These are phyloP conservation scores for Saturnispora bothae DNA, from an alignment of 805 yeast species.

Conservation along the genomic window DNA sequence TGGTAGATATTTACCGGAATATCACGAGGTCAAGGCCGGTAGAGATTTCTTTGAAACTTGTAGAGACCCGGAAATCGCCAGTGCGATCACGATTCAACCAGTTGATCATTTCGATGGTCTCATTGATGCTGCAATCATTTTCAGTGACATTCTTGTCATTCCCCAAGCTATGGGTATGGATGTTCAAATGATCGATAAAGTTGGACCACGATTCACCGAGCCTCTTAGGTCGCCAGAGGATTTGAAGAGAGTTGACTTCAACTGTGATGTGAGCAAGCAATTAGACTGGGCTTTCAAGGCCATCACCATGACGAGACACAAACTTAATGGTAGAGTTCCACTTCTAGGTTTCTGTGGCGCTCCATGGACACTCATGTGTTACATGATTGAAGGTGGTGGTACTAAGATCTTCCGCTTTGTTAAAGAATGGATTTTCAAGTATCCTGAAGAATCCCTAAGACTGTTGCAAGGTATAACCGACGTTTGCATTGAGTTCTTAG, in stretches of 20 bases:
- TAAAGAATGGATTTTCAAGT: constrained; percentile 82
- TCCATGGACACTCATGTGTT: constrained; percentile 94
- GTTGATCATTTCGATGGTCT: constrained; percentile 80
- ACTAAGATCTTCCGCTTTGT: constrained; percentile 84
- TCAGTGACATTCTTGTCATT: constrained; percentile 87
- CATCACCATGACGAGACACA: constrained; percentile 81
- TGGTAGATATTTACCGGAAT: constrained; percentile 88
- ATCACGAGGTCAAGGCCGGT: constrained; percentile 76
- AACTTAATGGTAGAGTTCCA: constrained; percentile 85
- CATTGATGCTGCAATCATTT: constrained; percentile 93
- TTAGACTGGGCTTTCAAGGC: constrained; percentile 93
- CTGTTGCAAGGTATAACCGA: constrained; percentile 73
- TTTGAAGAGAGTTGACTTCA: constrained; percentile 41
- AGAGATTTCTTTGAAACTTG: constrained; percentile 94
- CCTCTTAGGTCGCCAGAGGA: constrained; percentile 75
- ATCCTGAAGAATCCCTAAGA: constrained; percentile 59
- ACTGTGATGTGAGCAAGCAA: constrained; percentile 62
- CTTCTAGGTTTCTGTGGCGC: constrained; percentile 94
- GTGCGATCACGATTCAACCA: constrained; percentile 93
- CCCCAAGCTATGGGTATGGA: constrained; percentile 98
- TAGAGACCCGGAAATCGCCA: constrained; percentile 86
- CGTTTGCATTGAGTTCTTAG: constrained; percentile 84
- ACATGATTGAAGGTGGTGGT: constrained; percentile 97
- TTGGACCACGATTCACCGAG: constrained; percentile 85
- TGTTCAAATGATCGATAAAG: constrained; percentile 87